Percentiles rank a stretch among this genome's conserved stretches.
These are phyloP conservation scores for Cystobasidiaceae sp. DNA, from an alignment of 1,284 basidiomycete genomes.

Conservation along the genomic window DNA sequence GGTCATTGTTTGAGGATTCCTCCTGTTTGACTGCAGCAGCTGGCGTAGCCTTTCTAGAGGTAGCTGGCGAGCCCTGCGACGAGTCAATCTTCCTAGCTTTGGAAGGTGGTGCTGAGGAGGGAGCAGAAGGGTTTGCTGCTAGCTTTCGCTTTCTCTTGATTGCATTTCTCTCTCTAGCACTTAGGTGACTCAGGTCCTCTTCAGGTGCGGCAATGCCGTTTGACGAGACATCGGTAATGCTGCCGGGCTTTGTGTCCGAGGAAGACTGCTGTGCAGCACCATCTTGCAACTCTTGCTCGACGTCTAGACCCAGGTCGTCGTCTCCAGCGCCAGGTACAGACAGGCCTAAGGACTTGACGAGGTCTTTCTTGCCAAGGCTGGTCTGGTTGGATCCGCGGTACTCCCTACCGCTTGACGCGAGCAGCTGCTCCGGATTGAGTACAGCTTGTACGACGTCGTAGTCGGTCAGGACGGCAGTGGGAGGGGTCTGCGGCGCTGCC, in stretches of 20 bases:
- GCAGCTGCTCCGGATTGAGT: constrained; percentile 64
- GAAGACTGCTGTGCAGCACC: background rate
- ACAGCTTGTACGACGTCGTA: constrained; percentile 67
- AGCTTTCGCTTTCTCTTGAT: constrained; percentile 85
- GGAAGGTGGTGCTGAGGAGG: constrained; percentile 33
- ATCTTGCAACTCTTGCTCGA: constrained; percentile 49
- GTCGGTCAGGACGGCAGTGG: constrained; percentile 18
- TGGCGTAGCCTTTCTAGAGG: constrained; percentile 3
- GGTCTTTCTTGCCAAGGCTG: constrained; percentile 63
- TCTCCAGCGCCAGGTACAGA: constrained; percentile 59
- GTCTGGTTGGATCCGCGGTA: constrained; percentile 71
- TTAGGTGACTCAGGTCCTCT: constrained; percentile 48
- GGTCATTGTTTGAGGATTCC: background rate
- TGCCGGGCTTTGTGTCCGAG: background rate
- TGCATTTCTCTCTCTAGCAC: constrained; percentile 81
- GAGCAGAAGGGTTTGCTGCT: constrained; percentile 61
- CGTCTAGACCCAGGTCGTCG: constrained; percentile 73
- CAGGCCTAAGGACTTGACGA: constrained; percentile 74
- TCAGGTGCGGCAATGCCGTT: constrained; percentile 12
- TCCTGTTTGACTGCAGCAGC: constrained; percentile 7
- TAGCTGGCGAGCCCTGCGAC: background rate
- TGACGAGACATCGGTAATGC: constrained; percentile 2
- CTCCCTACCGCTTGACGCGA: constrained; percentile 83
- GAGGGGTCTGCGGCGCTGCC: constrained; percentile 32
- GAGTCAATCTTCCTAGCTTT: constrained; percentile 35